Evolutionary conservation across 345 rosid genomes (phyloP).

Genomic region (Odontarrhena argentea): DNA sequence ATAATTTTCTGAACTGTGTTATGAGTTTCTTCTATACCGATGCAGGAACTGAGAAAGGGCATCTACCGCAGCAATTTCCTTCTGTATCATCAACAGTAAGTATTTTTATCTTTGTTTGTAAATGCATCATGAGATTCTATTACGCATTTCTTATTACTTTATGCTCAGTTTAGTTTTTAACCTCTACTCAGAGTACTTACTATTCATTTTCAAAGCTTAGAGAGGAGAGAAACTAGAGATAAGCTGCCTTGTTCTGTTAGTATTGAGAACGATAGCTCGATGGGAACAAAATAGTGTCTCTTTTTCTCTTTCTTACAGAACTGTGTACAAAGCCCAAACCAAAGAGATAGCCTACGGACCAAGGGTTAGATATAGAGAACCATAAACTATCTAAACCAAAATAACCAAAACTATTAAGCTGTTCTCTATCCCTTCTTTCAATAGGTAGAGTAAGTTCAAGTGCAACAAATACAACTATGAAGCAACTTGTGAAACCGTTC

Average conservation of each 20-base stretch:
- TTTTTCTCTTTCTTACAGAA: background rate
- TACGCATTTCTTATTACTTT: background rate
- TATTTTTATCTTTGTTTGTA: background rate
- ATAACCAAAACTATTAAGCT: too few species aligned
- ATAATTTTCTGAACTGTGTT: background rate
- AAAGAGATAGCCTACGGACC: background rate
- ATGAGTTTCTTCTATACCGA: background rate
- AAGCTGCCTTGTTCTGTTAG: background rate
- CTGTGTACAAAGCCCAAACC: background rate
- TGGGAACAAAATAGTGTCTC: background rate
- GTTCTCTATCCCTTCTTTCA: too few species aligned
- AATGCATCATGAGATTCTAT: background rate
- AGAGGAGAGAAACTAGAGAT: background rate
- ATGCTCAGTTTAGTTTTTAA: background rate
- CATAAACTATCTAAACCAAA: too few species aligned
- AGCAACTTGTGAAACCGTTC: background rate
- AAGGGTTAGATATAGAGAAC: background rate
- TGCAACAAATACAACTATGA: background rate
- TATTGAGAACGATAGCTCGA: background rate
- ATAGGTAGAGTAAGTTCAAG: background rate
- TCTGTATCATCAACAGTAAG: slow-evolving; percentile 13
- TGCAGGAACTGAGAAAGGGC: slow-evolving; percentile 42
- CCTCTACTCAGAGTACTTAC: background rate
- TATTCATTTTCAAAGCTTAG: background rate
- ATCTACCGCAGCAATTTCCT: slow-evolving; percentile 14